Evolutionary conservation across 2,329 filamentous ascomycete species (phyloP).

Genomic region (Aphanocladium album): DNA sequence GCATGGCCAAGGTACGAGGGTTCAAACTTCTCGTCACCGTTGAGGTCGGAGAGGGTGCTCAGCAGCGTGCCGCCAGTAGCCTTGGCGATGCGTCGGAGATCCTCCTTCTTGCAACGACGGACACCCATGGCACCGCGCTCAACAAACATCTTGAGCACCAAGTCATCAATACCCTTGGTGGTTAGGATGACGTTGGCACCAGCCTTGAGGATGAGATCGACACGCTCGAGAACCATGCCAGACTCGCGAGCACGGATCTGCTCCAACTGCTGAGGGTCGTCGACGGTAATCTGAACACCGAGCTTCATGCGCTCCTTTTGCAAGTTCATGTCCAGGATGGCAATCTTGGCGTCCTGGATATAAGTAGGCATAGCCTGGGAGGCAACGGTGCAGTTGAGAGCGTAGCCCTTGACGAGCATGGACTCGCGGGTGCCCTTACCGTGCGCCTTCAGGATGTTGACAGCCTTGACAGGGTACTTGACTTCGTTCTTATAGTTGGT

Average conservation of each 20-base stretch:
- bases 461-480: conserved; percentile 98
- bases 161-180: conserved; percentile 96
- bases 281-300: conserved; percentile 95
- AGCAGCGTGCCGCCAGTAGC: conserved; percentile 91
- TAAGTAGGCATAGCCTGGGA: conserved; percentile 97
- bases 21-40: conserved; percentile 96
- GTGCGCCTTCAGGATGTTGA: conserved; percentile 97
- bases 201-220: conserved; percentile 96
- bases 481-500: conserved; percentile 84
- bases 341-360: conserved; percentile 92
- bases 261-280: conserved; percentile 94
- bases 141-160: conserved; percentile 89
- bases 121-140: conserved; percentile 96
- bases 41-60: conserved; percentile 89
- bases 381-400: conserved; percentile 96
- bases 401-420: conserved; percentile 89
- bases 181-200: conserved; percentile 95
- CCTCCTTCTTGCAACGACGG: conserved; percentile 96
- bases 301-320: conserved; percentile 99
- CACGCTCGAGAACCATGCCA: conserved; percentile 85
- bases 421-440: conserved; percentile 90
- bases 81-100: conserved; percentile 89
- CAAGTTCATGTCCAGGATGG: conserved; percentile 93
- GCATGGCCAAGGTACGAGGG: conserved; percentile 82
- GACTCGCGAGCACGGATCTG: conserved; percentile 92